Base-by-base conservation (phyloP, 2,329 filamentous ascomycete genomes). In the Pleoardoris graminearum region DNA sequence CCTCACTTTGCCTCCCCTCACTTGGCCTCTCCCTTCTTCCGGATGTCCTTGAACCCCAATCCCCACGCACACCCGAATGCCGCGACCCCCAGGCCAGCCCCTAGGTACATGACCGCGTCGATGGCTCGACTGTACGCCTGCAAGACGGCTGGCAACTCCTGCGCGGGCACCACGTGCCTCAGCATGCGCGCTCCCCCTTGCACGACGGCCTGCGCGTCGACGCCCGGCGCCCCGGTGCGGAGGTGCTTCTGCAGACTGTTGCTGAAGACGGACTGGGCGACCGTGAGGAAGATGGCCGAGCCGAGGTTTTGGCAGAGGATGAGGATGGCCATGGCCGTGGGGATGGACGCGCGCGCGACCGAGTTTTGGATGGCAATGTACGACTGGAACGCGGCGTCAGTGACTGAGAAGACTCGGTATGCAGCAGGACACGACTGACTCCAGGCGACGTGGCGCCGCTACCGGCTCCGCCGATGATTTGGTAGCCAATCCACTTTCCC, bases 221-320 rank as follows among this genome's bases (percentile, higher is more conserved):
- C 52, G 5, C 67, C 71, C 0, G 76, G 76, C 0, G 66, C 77
- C 33, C 75, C 69, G 30, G 69, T 71, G 0, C 73, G 71, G 3
- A 90, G 75, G 30, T 81, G 76, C 3, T 77, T 68, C 39, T 84
- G 74, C 16, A 90, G 75, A 0, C 80, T 82, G 62, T 88, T 88
- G 57, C 84, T 81, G 74, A 90, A 89, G 39, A 88, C 79, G 17
- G 85, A 83, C 67, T 90, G 84, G 0, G 82, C 82, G 8, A 88
- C 82, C 5, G 83, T 81, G 42, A 90, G 81, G 59, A 84, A 83
- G 21, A 90, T 72, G 2, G 87, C 84, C 3, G 86, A 86, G 35
- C 86, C 86, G 3, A 90, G 77, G 1, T 79, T 79, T 64, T 88
- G 84, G 73, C 84, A 85, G 72, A 89, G 87, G 55, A 80, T 74